Evolutionary conservation across 208 protist species (phyloP).

Genomic region (Herpetomonas samuelpessoai): DNA sequence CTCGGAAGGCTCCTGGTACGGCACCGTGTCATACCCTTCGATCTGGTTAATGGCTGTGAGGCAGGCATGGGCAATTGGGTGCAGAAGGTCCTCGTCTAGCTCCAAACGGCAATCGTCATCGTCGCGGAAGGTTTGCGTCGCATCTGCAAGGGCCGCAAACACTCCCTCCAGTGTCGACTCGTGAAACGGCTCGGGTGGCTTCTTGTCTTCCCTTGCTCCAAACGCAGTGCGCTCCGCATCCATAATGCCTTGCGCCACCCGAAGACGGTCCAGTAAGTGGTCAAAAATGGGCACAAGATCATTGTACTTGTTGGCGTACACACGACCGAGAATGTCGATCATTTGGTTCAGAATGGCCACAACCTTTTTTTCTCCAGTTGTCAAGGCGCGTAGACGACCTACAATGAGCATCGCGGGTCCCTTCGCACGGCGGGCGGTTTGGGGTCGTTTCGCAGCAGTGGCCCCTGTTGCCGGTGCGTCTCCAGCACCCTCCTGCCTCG

Average conservation of each 20-base stretch:
- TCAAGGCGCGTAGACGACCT: constrained; percentile 54
- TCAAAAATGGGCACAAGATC: constrained; percentile 74
- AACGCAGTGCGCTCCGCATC: constrained; percentile 49
- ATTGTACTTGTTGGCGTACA: constrained; percentile 80
- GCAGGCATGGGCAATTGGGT: constrained; percentile 81
- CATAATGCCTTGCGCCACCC: constrained; percentile 46
- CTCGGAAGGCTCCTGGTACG: constrained; percentile 44
- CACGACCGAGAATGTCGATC: constrained; percentile 64
- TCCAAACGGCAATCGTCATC: constrained; percentile 78
- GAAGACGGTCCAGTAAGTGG: constrained; percentile 36
- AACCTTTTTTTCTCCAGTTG: constrained; percentile 69
- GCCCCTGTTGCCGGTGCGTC: constrained; percentile 5
- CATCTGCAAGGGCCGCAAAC: constrained; percentile 22
- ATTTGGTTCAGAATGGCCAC: constrained; percentile 57
- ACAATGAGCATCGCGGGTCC: constrained; percentile 21
- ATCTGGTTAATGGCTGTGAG: constrained; percentile 72
- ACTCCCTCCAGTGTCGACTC: constrained; percentile 48
- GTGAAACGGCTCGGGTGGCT: constrained; percentile 60
- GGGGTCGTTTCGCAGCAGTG: constrained; percentile 8
- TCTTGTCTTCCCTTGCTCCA: constrained; percentile 38
- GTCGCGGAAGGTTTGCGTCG: constrained; percentile 52
- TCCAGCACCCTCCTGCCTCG: not conserved
- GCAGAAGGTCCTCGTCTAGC: constrained; percentile 86
- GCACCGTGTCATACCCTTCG: constrained; percentile 73
- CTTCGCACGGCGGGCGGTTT: not conserved